Evolutionary conservation across 139 green algal genomes (phyloP).

Genomic region (Gonium pectorale): DNA sequence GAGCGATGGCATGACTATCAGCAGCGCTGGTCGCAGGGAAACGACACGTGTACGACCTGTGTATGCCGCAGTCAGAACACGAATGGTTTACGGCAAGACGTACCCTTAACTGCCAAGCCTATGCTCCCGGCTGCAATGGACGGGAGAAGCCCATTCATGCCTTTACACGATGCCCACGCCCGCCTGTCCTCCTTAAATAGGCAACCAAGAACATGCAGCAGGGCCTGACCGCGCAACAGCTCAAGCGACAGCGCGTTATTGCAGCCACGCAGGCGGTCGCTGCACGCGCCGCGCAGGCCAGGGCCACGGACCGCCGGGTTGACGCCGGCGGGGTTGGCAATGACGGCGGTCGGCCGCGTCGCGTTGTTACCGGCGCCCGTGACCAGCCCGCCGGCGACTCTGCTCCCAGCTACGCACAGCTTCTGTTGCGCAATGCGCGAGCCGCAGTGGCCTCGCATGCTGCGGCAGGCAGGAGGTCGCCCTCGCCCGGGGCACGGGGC

Average conservation of each 20-base stretch:
- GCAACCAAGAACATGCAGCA: neutral
- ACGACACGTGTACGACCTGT: too few species aligned
- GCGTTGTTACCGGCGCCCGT: neutral
- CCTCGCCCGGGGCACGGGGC: too few species aligned
- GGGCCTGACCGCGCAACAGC: neutral
- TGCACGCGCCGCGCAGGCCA: too few species aligned
- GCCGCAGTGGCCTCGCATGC: neutral
- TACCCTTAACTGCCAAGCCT: too few species aligned
- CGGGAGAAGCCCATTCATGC: neutral
- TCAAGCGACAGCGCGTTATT: neutral
- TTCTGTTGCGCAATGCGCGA: neutral
- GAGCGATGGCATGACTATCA: too few species aligned
- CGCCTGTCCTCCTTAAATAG: neutral
- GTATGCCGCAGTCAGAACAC: too few species aligned
- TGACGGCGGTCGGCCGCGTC: too few species aligned
- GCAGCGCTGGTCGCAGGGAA: too few species aligned
- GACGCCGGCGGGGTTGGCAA: too few species aligned
- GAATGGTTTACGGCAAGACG: too few species aligned
- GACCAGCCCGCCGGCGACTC: neutral
- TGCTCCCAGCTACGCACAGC: conserved; percentile 14
- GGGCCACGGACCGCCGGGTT: too few species aligned
- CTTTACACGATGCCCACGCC: neutral
- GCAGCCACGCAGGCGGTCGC: too few species aligned
- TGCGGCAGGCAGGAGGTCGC: neutral
- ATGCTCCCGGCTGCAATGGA: neutral